Evolutionary conservation across 1,139 yeast genomes (phyloP), one percentile per base, ranked within the genome.

Genomic region (Geotrichum carabidarum): DNA sequence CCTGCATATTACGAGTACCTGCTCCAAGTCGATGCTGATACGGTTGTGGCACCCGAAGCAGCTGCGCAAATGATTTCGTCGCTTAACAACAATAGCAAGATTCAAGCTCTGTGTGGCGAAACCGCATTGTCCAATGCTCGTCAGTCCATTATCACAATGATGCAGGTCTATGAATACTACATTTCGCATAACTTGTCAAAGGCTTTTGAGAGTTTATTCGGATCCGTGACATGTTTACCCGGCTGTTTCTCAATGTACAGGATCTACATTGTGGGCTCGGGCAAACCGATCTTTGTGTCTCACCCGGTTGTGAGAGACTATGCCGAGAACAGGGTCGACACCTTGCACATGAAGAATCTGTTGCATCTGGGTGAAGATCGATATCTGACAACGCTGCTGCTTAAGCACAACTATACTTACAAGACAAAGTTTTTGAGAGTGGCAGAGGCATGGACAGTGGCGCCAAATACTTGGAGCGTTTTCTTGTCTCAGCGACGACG

Each of bases 21-120:
- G 51, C 63, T 74, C 58, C 76, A 72, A 58, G 76, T 74, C 30
- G 77, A 74, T 63, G 77, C 77, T 30, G 77, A 73, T 61, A 73
- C 77, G 0, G 67, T 68, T 59, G 75, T 73, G 7, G 65, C 65
- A 4, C 68, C 65, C 1, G 74, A 71, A 38, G 68, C 76, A 22
- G 65, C 73, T 12, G 60, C 68, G 35, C 71, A 71, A 54, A 62
- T 73, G 57, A 67, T 71, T 18, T 69, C 74, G 2, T 58, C 70
- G 9, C 63, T 73, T 67, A 68, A 69, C 9, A 63, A 66, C 14
- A 75, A 73, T 53, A 65, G 68, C 35, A 66, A 68, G 40, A 63
- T 74, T 36, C 74, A 71, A 49, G 77, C 76, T 2, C 63, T 73
- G 8, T 74, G 77, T 56, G 77, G 77, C 44, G 77, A 73, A 56